Base-by-base conservation (phyloP, 116 monocot genomes). In the Papilionanthe hybrid region DNA sequence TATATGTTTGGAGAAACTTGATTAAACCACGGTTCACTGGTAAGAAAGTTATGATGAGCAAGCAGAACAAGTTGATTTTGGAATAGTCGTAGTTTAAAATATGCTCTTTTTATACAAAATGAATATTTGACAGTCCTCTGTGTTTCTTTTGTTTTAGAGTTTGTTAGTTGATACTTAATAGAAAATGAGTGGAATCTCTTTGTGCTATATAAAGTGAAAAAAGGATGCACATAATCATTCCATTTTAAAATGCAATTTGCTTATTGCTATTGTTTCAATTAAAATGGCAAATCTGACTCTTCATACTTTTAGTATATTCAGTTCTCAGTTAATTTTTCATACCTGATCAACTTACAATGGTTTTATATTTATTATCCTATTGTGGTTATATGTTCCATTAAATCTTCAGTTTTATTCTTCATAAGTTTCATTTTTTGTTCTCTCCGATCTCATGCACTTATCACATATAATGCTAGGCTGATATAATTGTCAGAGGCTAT, bases 401-500 rank as follows among this genome's bases (percentile, higher is more conserved):
- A 42, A 72, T 18, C 32, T 20, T 72, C 45, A 22, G 74, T 18
- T 75, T 49, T 48, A 44, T 75, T 2, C 50, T 75, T 50, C 23
- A 75, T 11, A 12, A 50, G n/a, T 15, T 9, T 75, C 50, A 27
- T 3, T 76, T 43, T 47, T 66, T 68, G 68, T 77, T 79, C 55
- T 73, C 0, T 55, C 28, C 10, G n/a, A 67, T 37, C 15, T 22
- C 48, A 19, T 47, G 50, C 42, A 63, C 19, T 74, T 32, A 78
- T 48, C 22, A 58, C 28, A 19, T 45, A 27, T 15, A 53, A 42
- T 57, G 4, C 41, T 84, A 92, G 92, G 90, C 90, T 57, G 92
- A 92, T 83, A 49, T 92, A 76, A 42, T 92, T 77, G 84, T 88
- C 28, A 87, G 92, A 84, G 92, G 92, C 7, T 92, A 90, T 72